A percentile compares a stretch with the other conserved stretches of the same genome.
phyloP scores from a whole-genome alignment of 192 early-diverging fungal genomes.

The Entomortierella lignicola region DNA sequence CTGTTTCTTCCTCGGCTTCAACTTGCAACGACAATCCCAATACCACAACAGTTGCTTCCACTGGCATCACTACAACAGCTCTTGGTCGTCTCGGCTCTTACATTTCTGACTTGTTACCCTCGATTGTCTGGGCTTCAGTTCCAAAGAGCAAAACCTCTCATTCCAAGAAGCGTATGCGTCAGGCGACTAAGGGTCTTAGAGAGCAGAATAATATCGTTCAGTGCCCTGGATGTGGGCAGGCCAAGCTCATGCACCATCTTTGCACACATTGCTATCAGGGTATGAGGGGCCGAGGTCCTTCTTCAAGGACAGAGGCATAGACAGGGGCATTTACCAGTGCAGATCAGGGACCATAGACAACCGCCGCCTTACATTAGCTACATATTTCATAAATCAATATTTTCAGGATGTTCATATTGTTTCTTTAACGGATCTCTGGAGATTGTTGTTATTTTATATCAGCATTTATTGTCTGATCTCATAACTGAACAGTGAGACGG shows the following conservation, averaged over 20 bases:
- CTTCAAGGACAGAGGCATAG: conserved; percentile 31
- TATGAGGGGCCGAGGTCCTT: conserved; percentile 62
- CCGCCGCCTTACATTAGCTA: neutral
- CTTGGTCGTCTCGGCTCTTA: conserved; percentile 49
- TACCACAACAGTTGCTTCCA: neutral
- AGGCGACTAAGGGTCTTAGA: conserved; percentile 81
- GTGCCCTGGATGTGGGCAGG: conserved; percentile 83
- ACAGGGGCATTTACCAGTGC: too few species aligned
- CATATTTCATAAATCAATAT: neutral
- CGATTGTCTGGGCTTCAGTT: conserved; percentile 65
- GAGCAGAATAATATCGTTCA: conserved; percentile 73
- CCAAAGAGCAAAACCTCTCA: conserved; percentile 96
- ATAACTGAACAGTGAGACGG: neutral
- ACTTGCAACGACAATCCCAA: neutral
- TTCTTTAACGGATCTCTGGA: neutral
- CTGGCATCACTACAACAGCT: conserved; percentile 27
- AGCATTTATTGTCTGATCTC: neutral
- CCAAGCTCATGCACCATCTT: conserved; percentile 80
- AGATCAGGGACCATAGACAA: neutral
- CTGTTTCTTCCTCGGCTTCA: neutral
- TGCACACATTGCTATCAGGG: conserved; percentile 81
- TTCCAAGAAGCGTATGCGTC: conserved; percentile 88
- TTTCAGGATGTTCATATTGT: neutral
- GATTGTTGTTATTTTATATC: neutral
- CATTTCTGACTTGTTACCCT: conserved; percentile 48